Evolutionary conservation across 768 basidiomycete species (phyloP).

Genomic region (Tylopilus sp.): DNA sequence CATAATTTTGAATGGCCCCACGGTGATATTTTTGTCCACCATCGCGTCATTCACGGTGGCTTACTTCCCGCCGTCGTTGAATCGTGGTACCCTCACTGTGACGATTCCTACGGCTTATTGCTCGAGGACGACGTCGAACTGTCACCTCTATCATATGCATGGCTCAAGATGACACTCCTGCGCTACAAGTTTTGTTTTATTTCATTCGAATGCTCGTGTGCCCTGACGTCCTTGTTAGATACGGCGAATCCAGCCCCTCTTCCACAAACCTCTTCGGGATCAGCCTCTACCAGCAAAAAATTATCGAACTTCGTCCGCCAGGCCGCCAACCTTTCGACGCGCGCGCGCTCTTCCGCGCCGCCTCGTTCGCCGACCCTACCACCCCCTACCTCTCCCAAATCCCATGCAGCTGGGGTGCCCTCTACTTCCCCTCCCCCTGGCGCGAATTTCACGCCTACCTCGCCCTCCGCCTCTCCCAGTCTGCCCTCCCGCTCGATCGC

Average conservation of each 20-base stretch:
- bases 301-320: slow-evolving; percentile 64
- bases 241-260: slow-evolving; percentile 42
- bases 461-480: slow-evolving; percentile 60
- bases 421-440: slow-evolving; percentile 90
- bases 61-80: slow-evolving; percentile 82
- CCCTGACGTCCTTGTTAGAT: slow-evolving; percentile 38
- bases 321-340: slow-evolving; percentile 72
- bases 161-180: slow-evolving; percentile 77
- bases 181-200: slow-evolving; percentile 59
- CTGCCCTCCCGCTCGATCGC: slow-evolving; percentile 28
- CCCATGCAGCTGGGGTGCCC: slow-evolving; percentile 89
- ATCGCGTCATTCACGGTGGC: slow-evolving; percentile 75
- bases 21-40: slow-evolving; percentile 59
- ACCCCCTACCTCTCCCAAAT: slow-evolving; percentile 83
- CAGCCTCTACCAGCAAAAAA: slow-evolving; percentile 85
- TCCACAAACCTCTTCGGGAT: slow-evolving; percentile 66
- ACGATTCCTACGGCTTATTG: slow-evolving; percentile 74
- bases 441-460: slow-evolving; percentile 82
- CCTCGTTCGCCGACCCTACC: slow-evolving; percentile 38
- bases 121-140: slow-evolving; percentile 87
- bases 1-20: slow-evolving; percentile 55
- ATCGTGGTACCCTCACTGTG: slow-evolving; percentile 78
- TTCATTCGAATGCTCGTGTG: not conserved
- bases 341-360: slow-evolving; percentile 48
- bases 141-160: slow-evolving; percentile 81